Evolutionary conservation across 2,329 filamentous ascomycete genomes (phyloP).

Genomic region (Penicillium digitatum): DNA sequence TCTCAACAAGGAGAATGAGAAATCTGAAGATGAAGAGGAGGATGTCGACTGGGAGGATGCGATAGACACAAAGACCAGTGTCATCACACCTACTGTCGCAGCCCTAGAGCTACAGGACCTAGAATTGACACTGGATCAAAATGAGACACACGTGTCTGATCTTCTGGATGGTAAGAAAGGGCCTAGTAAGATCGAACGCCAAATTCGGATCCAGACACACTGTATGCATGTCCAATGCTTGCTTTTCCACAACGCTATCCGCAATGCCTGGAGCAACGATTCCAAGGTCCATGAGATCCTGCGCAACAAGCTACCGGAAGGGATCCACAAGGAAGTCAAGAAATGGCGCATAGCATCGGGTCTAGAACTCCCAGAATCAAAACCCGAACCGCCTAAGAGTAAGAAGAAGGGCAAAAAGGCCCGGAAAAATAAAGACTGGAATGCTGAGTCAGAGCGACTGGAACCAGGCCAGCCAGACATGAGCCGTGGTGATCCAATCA

Average conservation of each 20-base stretch:
- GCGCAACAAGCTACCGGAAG: slow-evolving; percentile 65
- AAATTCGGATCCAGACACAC: slow-evolving; percentile 74
- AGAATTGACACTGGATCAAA: slow-evolving; percentile 62
- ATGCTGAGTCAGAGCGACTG: slow-evolving; percentile 61
- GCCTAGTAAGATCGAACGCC: slow-evolving; percentile 76
- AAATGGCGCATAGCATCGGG: slow-evolving; percentile 69
- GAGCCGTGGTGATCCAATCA: slow-evolving; percentile 76
- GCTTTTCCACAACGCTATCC: slow-evolving; percentile 82
- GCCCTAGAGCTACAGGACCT: slow-evolving; percentile 61
- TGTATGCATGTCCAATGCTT: slow-evolving; percentile 83
- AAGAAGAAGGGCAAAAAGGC: slow-evolving; percentile 41
- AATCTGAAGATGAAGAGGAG: slow-evolving; percentile 48
- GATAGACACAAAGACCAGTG: slow-evolving; percentile 40
- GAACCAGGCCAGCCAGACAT: slow-evolving; percentile 70
- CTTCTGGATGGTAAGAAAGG: slow-evolving; percentile 70
- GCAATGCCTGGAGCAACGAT: slow-evolving; percentile 82
- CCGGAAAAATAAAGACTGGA: slow-evolving; percentile 63
- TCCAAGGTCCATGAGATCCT: slow-evolving; percentile 69
- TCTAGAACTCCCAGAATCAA: slow-evolving; percentile 47
- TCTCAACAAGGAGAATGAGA: slow-evolving; percentile 3
- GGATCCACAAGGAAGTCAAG: slow-evolving; percentile 67
- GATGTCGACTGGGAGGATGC: slow-evolving; percentile 60
- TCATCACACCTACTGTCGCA: slow-evolving; percentile 37
- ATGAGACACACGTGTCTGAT: slow-evolving; percentile 57
- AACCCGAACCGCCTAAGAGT: slow-evolving; percentile 39